These are phyloP conservation scores for Lactuca saligna DNA, from an alignment of 129 eudicot species.

Conservation along the genomic window DNA sequence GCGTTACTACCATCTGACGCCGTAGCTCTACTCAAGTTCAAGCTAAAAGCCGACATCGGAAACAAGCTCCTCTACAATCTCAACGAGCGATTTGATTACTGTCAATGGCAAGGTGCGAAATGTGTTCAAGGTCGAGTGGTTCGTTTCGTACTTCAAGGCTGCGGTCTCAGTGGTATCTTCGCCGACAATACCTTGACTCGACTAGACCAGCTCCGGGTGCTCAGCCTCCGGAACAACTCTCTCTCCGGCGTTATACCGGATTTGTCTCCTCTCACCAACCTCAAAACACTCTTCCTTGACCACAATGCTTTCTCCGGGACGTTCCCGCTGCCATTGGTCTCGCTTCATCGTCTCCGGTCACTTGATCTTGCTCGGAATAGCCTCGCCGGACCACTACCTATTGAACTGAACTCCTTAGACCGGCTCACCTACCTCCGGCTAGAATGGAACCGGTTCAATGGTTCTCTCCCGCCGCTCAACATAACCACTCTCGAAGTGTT, in stretches of 20 bases:
- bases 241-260: slow-evolving; percentile 78
- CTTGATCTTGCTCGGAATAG: slow-evolving; percentile 71
- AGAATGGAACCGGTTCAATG: slow-evolving; percentile 67
- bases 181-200: slow-evolving; percentile 45
- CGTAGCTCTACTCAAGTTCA: slow-evolving; percentile 61
- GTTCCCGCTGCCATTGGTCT: slow-evolving; percentile 52
- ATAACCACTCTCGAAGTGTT: slow-evolving; percentile 51
- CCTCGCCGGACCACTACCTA: slow-evolving; percentile 59
- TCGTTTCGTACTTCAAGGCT: slow-evolving; percentile 48
- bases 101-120: slow-evolving; percentile 86
- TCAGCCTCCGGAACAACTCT: slow-evolving; percentile 64
- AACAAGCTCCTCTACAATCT: slow-evolving; percentile 70
- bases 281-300: slow-evolving; percentile 68
- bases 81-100: slow-evolving; percentile 71
- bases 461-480: slow-evolving; percentile 74
- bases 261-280: slow-evolving; percentile 58
- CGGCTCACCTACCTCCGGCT: slow-evolving; percentile 54
- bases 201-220: slow-evolving; percentile 88
- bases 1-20: slow-evolving; percentile 64
- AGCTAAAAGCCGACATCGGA: slow-evolving; percentile 61
- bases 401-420: slow-evolving; percentile 44
- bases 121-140: slow-evolving; percentile 76
- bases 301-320: slow-evolving; percentile 65
- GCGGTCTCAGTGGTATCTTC: slow-evolving; percentile 56
- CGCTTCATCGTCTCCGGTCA: slow-evolving; percentile 49